These are phyloP conservation scores for Colletotrichum viniferum DNA, from an alignment of 2,329 filamentous ascomycete genomes.

Conservation along the genomic window DNA sequence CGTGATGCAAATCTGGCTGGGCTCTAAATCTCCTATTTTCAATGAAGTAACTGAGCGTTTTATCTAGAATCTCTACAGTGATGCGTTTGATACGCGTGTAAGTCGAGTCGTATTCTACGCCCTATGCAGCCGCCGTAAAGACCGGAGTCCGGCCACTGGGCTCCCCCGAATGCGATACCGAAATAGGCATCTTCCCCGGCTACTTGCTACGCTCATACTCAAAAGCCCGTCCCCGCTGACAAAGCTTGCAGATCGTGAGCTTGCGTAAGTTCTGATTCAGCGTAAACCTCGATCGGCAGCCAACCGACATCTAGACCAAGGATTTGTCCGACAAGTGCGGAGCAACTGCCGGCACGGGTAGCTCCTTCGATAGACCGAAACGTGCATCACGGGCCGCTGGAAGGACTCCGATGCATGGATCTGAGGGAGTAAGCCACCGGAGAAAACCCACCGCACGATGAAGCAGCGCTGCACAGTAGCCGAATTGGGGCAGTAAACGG, in stretches of 20 bases:
- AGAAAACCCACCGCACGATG: background rate
- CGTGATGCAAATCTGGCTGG: background rate
- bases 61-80: background rate
- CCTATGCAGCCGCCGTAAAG: background rate
- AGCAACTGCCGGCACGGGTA: background rate
- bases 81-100: background rate
- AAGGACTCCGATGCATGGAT: background rate
- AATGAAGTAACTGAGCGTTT: background rate
- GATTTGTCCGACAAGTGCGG: background rate
- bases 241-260: background rate
- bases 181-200: background rate
- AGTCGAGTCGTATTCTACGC: background rate
- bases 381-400: background rate
- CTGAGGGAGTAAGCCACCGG: background rate
- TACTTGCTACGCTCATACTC: background rate
- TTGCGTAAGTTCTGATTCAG: background rate
- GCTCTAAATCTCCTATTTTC: background rate
- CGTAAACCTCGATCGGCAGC: background rate
- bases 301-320: background rate
- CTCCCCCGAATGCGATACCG: background rate
- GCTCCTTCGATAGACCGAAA: background rate
- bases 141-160: background rate
- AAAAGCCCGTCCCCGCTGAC: background rate
- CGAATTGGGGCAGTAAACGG: background rate
- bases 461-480: background rate